phyloP scores from a whole-genome alignment of 2,329 filamentous ascomycete genomes.

The Byssoonygena ceratinophila region DNA sequence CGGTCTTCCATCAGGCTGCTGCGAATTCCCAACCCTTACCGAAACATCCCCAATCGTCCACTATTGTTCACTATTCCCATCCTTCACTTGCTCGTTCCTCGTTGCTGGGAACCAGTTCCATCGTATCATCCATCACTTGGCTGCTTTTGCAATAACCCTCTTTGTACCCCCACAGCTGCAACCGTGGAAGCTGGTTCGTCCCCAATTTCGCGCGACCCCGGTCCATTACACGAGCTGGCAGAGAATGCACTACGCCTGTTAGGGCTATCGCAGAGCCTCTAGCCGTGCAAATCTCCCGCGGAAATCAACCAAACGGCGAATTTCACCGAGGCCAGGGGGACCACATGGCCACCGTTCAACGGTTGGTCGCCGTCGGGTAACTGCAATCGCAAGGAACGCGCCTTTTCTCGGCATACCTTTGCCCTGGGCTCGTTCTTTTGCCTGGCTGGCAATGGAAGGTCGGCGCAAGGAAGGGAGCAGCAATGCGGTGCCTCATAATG shows the following conservation, averaged over 20 bases:
- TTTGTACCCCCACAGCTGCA: background rate
- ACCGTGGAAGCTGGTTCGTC: background rate
- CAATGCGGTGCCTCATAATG: background rate
- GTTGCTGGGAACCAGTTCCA: background rate
- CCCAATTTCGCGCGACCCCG: background rate
- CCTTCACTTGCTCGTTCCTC: background rate
- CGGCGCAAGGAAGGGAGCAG: background rate
- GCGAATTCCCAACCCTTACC: background rate
- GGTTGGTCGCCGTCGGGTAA: background rate
- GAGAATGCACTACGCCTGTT: conserved; percentile 1
- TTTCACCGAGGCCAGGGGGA: background rate
- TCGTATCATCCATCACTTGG: background rate
- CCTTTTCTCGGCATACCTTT: background rate
- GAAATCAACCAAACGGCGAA: background rate
- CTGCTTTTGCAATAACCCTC: background rate
- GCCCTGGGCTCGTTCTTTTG: background rate
- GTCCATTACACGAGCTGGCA: background rate
- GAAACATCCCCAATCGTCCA: background rate
- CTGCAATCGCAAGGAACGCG: background rate
- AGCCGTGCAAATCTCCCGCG: background rate
- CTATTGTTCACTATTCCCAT: background rate
- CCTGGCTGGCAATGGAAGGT: background rate
- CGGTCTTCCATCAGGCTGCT: background rate
- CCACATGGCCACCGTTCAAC: background rate
- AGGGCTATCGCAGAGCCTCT: background rate